Evolutionary conservation across 1,139 yeast genomes (phyloP), one percentile per base, ranked within the genome.

Genomic region (Pichia terricola): DNA sequence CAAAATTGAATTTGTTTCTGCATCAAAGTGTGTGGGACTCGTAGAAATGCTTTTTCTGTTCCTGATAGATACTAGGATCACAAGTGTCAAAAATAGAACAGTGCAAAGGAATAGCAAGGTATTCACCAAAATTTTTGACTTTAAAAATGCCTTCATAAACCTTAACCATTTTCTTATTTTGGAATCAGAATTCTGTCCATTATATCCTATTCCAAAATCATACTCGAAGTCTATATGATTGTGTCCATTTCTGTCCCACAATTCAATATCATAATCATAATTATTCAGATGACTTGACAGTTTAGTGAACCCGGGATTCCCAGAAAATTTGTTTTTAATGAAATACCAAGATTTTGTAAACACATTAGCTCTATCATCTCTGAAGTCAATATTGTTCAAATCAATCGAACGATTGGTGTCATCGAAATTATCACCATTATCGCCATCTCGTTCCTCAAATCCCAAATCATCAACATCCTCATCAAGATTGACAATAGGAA

Each of bases 401-500:
- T 58, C 53, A 25, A 59, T 43, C 4, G 59, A 51, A 3, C 26
- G 30, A 6, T 37, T 27, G 27, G 22, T 3, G 4, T 16, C 26
- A 37, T 37, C 25, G 5, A 11, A 9, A 16, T 34, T 36, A 27
- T 58, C 62, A 2, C 22, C 22, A 8, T 52, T 46, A 40, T 52
- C 55, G 43, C 50, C 50, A 5, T 52, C 59, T 8, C 65, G 68
- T 40, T 70, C 64, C 45, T 57, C 62, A 11, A 58, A 43, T 11
- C 55, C 53, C 43, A 75, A 79, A 44, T 76, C 80, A 8, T 71
- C 77, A 1, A 60, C 62, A 51, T 78, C 77, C 1, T 61, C 63
- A 52, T 79, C 84, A 46, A 79, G 62, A 52, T 78, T 72, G 1
- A 80, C 73, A 11, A 79, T 68, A 0, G 84, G 85, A 3, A 75